Conservation (phyloP, 2,329 filamentous ascomycete genomes). For the Clonostachys sp. region DNA sequence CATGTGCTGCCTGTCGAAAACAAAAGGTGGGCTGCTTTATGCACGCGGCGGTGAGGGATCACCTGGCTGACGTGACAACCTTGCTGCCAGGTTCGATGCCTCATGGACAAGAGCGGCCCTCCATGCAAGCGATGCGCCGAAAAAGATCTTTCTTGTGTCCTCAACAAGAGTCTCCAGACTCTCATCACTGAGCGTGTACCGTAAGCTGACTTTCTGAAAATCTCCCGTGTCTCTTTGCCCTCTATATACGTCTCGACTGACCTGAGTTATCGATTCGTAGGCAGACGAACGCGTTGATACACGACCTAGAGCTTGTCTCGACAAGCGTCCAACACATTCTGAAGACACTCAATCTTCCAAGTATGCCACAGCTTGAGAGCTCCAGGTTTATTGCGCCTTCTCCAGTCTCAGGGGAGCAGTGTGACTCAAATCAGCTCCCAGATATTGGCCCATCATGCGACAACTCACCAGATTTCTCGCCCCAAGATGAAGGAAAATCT, state of each 20-base stretch:
- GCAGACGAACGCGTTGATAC: conserved; percentile 5
- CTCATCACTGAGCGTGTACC: conserved; percentile 37
- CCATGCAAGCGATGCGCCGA: neutral
- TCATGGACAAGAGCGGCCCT: neutral
- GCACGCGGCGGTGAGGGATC: neutral
- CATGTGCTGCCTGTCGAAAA: neutral
- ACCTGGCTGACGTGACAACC: neutral
- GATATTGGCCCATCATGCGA: conserved; percentile 9
- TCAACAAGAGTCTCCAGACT: neutral
- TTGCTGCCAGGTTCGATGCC: neutral
- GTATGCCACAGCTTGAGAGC: neutral
- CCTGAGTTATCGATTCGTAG: neutral
- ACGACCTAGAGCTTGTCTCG: conserved; percentile 8
- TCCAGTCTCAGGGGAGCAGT: neutral
- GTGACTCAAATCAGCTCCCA: neutral
- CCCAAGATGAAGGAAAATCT: conserved; percentile 24
- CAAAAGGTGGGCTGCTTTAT: neutral
- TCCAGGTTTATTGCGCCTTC: neutral
- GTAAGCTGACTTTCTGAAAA: too few relatives aligned
- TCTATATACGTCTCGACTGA: too few relatives aligned
- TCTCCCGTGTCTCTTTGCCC: too few relatives aligned
- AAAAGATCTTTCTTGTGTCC: neutral
- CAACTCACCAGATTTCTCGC: conserved; percentile 11
- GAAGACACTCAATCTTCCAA: neutral
- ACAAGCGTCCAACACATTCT: conserved; percentile 4